A percentile compares a stretch with the other conserved stretches of the same genome.
phyloP scores from a whole-genome alignment of 768 basidiomycete genomes.

The Infundibulicybe gibba region DNA sequence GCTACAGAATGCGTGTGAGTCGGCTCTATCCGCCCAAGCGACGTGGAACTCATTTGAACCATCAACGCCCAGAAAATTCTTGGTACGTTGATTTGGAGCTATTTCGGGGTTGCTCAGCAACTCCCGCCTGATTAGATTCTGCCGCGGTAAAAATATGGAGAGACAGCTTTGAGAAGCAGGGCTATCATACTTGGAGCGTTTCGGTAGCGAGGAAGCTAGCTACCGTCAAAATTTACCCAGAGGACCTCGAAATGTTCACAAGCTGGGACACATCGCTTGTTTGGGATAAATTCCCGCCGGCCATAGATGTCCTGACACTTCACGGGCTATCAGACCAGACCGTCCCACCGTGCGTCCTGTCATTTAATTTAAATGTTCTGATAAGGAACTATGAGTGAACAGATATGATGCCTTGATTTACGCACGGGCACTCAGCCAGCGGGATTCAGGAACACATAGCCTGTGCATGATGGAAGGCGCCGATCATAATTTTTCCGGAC shows the following conservation, averaged over 20 bases:
- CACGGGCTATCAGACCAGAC: slow-evolving; percentile 71
- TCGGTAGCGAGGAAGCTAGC: slow-evolving; percentile 63
- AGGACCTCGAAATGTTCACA: slow-evolving; percentile 59
- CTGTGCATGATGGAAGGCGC: slow-evolving; percentile 69
- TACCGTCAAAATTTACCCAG: slow-evolving; percentile 47
- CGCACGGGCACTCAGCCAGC: slow-evolving; percentile 50
- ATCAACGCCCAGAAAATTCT: slow-evolving; percentile 33
- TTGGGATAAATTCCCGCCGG: slow-evolving; percentile 62
- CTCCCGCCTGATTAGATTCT: slow-evolving; percentile 19
- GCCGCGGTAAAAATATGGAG: slow-evolving; percentile 35
- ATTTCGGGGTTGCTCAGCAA: slow-evolving; percentile 6
- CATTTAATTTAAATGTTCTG: not conserved
- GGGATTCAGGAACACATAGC: slow-evolving; percentile 65
- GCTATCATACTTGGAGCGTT: slow-evolving; percentile 59
- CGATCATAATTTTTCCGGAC: slow-evolving; percentile 76
- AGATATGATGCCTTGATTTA: slow-evolving; percentile 77
- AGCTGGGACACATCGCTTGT: slow-evolving; percentile 66
- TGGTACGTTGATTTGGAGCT: slow-evolving; percentile 26
- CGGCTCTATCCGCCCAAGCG: no score
- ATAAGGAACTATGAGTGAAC: slow-evolving; percentile 2
- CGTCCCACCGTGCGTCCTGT: slow-evolving; percentile 61
- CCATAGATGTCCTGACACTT: slow-evolving; percentile 66
- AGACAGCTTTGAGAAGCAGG: slow-evolving; percentile 49
- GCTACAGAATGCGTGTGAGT: slow-evolving; percentile 78
- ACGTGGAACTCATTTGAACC: not conserved